Percentiles rank a stretch among this genome's conserved stretches.
These are phyloP conservation scores for Claviceps purpurea DNA, from an alignment of 2,329 filamentous ascomycete genomes.

Conservation along the genomic window DNA sequence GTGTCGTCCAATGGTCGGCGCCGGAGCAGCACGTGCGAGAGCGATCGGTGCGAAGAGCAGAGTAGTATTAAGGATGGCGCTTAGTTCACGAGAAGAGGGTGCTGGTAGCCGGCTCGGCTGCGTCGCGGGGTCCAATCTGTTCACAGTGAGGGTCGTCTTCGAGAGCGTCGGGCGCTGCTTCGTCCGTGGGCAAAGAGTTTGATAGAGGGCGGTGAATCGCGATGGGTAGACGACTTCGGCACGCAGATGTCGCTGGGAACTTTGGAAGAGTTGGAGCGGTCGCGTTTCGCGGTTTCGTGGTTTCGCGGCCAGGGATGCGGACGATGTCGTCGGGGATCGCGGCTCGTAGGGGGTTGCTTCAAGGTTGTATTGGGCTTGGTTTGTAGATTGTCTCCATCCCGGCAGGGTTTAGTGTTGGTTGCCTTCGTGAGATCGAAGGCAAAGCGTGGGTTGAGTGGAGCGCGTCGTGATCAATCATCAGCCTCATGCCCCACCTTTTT, in stretches of 20 bases:
- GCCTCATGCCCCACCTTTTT: neutral
- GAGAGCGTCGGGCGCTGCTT: neutral
- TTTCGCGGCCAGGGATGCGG: neutral
- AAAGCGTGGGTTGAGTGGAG: slow-evolving; percentile 1
- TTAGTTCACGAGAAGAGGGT: neutral
- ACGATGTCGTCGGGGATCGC: slow-evolving; percentile 4
- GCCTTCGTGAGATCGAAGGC: neutral
- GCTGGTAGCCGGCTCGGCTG: neutral
- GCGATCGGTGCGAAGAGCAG: neutral
- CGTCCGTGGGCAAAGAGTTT: too few species aligned
- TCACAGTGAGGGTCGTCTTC: neutral
- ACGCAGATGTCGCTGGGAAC: neutral
- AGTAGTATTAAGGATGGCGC: neutral
- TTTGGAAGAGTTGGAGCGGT: neutral
- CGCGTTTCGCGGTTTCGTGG: slow-evolving; percentile 1
- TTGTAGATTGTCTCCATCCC: slow-evolving; percentile 1
- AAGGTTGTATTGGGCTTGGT: neutral
- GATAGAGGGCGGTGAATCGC: too few species aligned
- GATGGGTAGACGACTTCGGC: neutral
- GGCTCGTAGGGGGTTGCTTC: slow-evolving; percentile 3
- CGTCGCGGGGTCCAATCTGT: neutral
- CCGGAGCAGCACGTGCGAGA: neutral
- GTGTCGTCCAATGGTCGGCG: neutral
- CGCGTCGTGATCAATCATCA: neutral
- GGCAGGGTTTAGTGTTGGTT: slow-evolving; percentile 6